phyloP scores from a whole-genome alignment of 345 rosid species.

The Passiflora organensis region DNA sequence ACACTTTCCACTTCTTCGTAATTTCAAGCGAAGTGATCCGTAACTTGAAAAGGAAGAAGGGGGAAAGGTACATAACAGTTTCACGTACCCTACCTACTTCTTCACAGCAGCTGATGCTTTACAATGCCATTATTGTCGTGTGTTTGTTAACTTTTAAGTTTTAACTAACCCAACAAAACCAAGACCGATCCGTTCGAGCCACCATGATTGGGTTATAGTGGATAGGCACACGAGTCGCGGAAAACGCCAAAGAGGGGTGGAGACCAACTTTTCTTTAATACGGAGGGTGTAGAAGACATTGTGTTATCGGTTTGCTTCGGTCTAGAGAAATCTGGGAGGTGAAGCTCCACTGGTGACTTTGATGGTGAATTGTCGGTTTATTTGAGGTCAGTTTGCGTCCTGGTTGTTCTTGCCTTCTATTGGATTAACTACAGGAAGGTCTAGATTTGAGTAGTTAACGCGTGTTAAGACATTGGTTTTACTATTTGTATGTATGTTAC shows the following conservation, averaged over 20 bases:
- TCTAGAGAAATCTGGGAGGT: conserved; percentile 13
- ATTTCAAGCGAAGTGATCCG: neutral
- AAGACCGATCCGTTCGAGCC: conserved; percentile 15
- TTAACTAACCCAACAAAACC: neutral
- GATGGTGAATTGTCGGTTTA: too few relatives aligned
- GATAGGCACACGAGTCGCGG: conserved; percentile 10
- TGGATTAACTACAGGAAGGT: conserved; percentile 9
- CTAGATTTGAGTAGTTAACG: conserved; percentile 6
- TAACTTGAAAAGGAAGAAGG: neutral
- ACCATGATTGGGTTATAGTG: conserved; percentile 8
- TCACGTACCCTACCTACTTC: neutral
- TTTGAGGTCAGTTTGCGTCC: conserved; percentile 24
- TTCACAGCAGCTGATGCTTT: neutral
- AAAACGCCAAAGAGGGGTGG: conserved; percentile 11
- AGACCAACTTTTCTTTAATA: too few relatives aligned
- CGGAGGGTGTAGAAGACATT: too few relatives aligned
- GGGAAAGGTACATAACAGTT: neutral
- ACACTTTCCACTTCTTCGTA: neutral
- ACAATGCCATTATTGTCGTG: too few relatives aligned
- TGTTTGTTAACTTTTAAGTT: too few relatives aligned
- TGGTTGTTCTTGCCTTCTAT: conserved; percentile 21
- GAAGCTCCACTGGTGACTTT: conserved; percentile 10
- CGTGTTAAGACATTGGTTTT: too few relatives aligned
- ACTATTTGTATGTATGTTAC: too few relatives aligned
- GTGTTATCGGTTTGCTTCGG: too few relatives aligned